Percentiles rank a stretch among this genome's conserved stretches.
Conservation (phyloP, 768 basidiomycete genomes). For the Kwoniella botswanensis region DNA sequence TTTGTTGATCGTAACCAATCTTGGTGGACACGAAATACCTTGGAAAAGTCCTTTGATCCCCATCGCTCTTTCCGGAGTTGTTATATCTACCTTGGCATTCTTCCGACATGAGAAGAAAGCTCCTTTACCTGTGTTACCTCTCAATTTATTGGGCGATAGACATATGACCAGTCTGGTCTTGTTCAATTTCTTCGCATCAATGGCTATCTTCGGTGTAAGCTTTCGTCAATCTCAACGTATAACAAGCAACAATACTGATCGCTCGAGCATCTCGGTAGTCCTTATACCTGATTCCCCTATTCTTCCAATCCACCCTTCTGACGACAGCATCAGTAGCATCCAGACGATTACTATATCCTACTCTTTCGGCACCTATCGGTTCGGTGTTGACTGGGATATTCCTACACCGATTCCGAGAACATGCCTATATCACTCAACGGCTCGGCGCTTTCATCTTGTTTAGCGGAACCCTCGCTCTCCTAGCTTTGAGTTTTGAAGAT, state of each 20-base stretch:
- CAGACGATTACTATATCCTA: constrained; percentile 29
- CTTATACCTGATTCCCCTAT: constrained; percentile 28
- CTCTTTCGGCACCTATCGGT: constrained; percentile 30
- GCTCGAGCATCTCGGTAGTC: neutral
- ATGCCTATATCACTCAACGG: constrained; percentile 19
- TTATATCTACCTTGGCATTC: constrained; percentile 13
- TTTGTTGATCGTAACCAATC: constrained; percentile 28
- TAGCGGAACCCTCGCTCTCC: constrained; percentile 14
- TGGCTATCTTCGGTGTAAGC: constrained; percentile 33
- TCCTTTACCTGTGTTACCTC: constrained; percentile 27
- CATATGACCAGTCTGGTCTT: constrained; percentile 31
- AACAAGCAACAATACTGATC: neutral
- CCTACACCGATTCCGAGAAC: constrained; percentile 21
- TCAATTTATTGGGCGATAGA: constrained; percentile 20
- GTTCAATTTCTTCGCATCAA: constrained; percentile 30
- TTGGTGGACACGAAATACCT: constrained; percentile 31
- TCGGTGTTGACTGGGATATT: constrained; percentile 31
- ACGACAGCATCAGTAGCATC: constrained; percentile 26
- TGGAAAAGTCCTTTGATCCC: constrained; percentile 26
- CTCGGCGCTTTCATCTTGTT: constrained; percentile 21
- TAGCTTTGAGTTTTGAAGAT: constrained; percentile 19
- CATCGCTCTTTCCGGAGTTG: constrained; percentile 1
- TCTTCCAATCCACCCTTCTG: constrained; percentile 30
- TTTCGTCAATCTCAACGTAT: neutral
- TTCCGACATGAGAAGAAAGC: constrained; percentile 25